Evolutionary conservation across 192 early-diverging fungal species (phyloP).

Genomic region (Linnemannia zychae): DNA sequence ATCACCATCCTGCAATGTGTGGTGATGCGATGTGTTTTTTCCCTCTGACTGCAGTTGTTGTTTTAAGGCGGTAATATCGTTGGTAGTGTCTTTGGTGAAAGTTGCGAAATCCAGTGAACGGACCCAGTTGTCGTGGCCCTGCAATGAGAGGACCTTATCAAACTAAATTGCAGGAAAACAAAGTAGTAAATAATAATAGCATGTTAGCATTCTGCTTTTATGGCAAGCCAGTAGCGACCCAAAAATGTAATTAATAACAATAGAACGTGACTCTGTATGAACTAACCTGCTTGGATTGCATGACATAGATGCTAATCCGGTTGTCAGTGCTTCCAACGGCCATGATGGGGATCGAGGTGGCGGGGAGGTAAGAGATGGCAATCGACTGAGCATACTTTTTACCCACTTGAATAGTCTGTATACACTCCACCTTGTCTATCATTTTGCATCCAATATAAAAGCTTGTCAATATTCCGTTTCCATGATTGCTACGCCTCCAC

Average conservation of each 20-base stretch:
- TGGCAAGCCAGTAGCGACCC: too few species aligned
- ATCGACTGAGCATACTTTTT: slow-evolving; percentile 77
- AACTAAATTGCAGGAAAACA: slow-evolving; percentile 65
- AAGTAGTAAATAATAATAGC: background rate
- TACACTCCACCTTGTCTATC: slow-evolving; percentile 63
- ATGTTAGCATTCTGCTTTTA: too few species aligned
- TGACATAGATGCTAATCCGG: slow-evolving; percentile 77
- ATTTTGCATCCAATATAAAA: background rate
- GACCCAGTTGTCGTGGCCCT: slow-evolving; percentile 97
- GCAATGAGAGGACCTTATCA: slow-evolving; percentile 70
- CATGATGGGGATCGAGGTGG: slow-evolving; percentile 73
- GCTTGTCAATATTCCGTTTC: background rate
- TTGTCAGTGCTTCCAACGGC: slow-evolving; percentile 90
- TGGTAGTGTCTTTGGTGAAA: slow-evolving; percentile 58
- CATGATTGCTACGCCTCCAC: too few species aligned
- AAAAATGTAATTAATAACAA: too few species aligned
- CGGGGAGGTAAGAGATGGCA: slow-evolving; percentile 77
- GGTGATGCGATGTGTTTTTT: slow-evolving; percentile 37
- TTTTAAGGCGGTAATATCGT: slow-evolving; percentile 21
- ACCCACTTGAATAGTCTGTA: slow-evolving; percentile 80
- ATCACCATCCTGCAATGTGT: slow-evolving; percentile 79
- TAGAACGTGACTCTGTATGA: background rate
- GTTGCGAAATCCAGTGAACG: slow-evolving; percentile 81
- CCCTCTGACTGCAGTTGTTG: background rate
- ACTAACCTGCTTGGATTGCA: slow-evolving; percentile 49